Base-by-base conservation (phyloP, 1,284 basidiomycete genomes). In the Pterulicium gracile region DNA sequence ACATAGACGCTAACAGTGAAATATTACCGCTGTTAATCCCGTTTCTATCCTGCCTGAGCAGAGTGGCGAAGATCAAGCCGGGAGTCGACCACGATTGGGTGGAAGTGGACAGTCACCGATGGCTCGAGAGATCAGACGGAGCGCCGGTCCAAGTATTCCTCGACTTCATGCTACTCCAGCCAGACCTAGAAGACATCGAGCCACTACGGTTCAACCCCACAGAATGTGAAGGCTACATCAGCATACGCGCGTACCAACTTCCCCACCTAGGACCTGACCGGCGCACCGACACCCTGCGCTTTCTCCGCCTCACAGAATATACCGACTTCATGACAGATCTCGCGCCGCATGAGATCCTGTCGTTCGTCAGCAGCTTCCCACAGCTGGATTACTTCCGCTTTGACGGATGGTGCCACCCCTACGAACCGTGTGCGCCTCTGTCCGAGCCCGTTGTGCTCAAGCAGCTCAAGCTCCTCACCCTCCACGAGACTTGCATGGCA, bases 1-100 rank as follows among this genome's bases (percentile, higher is more conserved):
- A 73, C 21, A 59, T 77, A n/a, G 48, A 61, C 13, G 65, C 73
- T 47, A 57, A 66, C 17, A 73, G 81, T 51, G 64, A 63, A 47
- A 63, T 84, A 27, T 66, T 85, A 2, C 70, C 80, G 7, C 65
- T 85, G 49, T 62, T 85, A 22, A 78, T 79, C 0, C 79, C 77
- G 5, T 64, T 82, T 35, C 60, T 85, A 1, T 64, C 69, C 10
- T 61, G 19, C 19, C 4, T 39, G 36, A 18, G 36, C 7, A 39
- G 36, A 17, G 15, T 39, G 5, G 15, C 7, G 15, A 13, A 18
- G 7, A 39, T 39, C n/a, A 39, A 39, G 15, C 36, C 36, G 4
- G 36, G 36, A 17, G n/a, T 5, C 68, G 24, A 55, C 82, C 34
- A 56, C 63, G 47, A 71, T 80, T 35, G 80, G 81, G 77, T 63